These are phyloP conservation scores for Plectosphaerella cucumerina DNA, from an alignment of 2,329 filamentous ascomycete genomes.

Conservation along the genomic window DNA sequence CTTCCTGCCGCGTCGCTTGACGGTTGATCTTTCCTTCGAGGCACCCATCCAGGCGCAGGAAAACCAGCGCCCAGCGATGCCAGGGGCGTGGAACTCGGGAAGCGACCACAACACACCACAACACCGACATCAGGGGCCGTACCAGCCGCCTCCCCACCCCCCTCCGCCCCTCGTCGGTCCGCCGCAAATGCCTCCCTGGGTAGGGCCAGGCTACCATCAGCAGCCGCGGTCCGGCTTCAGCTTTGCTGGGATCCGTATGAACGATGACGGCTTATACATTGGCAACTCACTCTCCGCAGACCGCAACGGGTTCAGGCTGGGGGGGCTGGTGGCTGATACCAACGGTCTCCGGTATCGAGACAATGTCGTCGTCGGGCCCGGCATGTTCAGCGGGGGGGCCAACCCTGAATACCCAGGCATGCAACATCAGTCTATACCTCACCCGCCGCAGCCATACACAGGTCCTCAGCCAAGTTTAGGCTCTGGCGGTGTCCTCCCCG, in stretches of 20 bases:
- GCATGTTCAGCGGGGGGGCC: constrained; percentile 2
- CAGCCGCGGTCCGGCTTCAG: constrained; percentile 20
- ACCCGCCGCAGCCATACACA: not conserved
- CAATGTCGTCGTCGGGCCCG: constrained; percentile 6
- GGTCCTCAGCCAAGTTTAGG: not conserved
- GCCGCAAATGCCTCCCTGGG: not conserved
- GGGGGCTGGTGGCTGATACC: constrained; percentile 36
- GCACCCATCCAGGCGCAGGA: constrained; percentile 21
- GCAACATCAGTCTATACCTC: not conserved
- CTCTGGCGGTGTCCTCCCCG: not conserved
- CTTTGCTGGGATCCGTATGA: constrained; percentile 35
- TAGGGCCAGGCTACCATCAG: constrained; percentile 5
- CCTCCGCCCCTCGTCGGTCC: not conserved
- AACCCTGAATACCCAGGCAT: not conserved
- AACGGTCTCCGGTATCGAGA: constrained; percentile 28
- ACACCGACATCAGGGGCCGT: not conserved
- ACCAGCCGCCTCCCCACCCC: constrained; percentile 4
- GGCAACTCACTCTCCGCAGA: constrained; percentile 40
- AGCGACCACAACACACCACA: not conserved
- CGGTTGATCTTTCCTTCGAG: constrained; percentile 54
- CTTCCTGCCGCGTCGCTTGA: constrained; percentile 46
- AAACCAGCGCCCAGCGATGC: constrained; percentile 13
- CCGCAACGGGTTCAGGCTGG: constrained; percentile 40
- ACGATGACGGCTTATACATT: constrained; percentile 37
- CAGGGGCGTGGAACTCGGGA: constrained; percentile 24